A percentile compares a stretch with the other conserved stretches of the same genome.
Evolutionary conservation across 495 filamentous ascomycete species (phyloP).

Genomic region (Trichoderma erinaceum): DNA sequence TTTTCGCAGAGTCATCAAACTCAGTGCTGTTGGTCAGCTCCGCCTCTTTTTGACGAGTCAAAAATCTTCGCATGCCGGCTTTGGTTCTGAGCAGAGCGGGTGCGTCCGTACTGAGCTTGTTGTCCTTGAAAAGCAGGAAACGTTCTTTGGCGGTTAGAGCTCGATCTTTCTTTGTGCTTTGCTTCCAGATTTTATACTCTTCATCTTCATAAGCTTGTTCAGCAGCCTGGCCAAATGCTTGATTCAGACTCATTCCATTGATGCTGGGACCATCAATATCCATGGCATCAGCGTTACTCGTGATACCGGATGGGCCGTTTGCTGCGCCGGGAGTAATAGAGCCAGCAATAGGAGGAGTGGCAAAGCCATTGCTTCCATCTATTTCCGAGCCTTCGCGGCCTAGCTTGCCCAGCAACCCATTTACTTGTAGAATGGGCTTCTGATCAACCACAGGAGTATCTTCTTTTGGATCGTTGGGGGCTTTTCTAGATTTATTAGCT

Average conservation of each 20-base stretch:
- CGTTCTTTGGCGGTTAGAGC: constrained; percentile 75
- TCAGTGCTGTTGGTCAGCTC: constrained; percentile 37
- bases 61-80: constrained; percentile 62
- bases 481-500: constrained; percentile 74
- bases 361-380: constrained; percentile 73
- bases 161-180: constrained; percentile 93
- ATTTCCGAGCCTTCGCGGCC: constrained; percentile 47
- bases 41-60: constrained; percentile 63
- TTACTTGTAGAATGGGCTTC: constrained; percentile 51
- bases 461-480: constrained; percentile 69
- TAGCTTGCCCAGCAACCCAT: constrained; percentile 42
- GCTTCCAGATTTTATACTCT: constrained; percentile 97
- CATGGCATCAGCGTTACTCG: constrained; percentile 71
- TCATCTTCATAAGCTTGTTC: constrained; percentile 63
- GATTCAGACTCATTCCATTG: constrained; percentile 52
- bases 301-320: constrained; percentile 56
- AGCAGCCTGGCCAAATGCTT: constrained; percentile 46
- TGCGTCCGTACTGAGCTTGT: constrained; percentile 79
- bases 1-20: constrained; percentile 41
- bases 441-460: constrained; percentile 64
- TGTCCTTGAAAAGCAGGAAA: constrained; percentile 75
- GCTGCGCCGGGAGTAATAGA: constrained; percentile 72
- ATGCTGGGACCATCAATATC: constrained; percentile 70
- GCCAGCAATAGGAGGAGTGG: constrained; percentile 71
- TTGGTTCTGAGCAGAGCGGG: constrained; percentile 75